Evolutionary conservation across 768 basidiomycete species (phyloP).

Genomic region (Psilocybe sp.): DNA sequence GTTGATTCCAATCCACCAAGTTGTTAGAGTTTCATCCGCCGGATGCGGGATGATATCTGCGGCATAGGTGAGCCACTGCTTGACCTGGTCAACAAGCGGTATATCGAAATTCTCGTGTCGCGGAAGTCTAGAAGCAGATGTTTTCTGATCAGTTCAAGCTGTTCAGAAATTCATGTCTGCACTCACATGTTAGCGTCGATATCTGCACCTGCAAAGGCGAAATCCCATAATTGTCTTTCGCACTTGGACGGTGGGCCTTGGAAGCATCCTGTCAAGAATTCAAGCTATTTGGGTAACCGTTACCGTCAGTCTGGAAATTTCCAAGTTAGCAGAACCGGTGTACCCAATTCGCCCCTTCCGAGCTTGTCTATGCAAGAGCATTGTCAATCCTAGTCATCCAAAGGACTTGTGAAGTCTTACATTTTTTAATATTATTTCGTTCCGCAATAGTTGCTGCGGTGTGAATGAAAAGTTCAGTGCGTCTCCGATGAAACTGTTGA

Average conservation of each 20-base stretch:
- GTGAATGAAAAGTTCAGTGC: slow-evolving; percentile 39
- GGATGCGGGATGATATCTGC: slow-evolving; percentile 44
- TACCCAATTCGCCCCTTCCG: slow-evolving; percentile 54
- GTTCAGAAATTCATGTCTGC: background rate
- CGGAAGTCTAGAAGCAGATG: slow-evolving; percentile 31
- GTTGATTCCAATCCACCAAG: slow-evolving; percentile 62
- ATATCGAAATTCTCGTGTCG: slow-evolving; percentile 46
- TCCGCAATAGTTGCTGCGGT: slow-evolving; percentile 34
- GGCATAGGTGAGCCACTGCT: slow-evolving; percentile 45
- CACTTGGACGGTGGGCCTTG: slow-evolving; percentile 41
- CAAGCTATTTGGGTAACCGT: slow-evolving; percentile 29
- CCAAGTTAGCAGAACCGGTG: background rate
- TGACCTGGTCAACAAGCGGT: slow-evolving; percentile 47
- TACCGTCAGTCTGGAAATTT: background rate
- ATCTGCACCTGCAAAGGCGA: slow-evolving; percentile 53
- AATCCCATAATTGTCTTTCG: slow-evolving; percentile 49
- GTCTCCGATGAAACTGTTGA: slow-evolving; percentile 48
- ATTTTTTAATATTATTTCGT: slow-evolving; percentile 44
- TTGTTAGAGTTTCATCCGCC: slow-evolving; percentile 37
- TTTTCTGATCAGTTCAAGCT: background rate
- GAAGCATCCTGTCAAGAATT: slow-evolving; percentile 52
- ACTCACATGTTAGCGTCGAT: slow-evolving; percentile 37
- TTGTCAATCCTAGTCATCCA: background rate
- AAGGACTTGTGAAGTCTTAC: slow-evolving; percentile 19
- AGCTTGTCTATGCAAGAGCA: slow-evolving; percentile 40